Percentiles rank a stretch among this genome's conserved stretches.
Conservation (phyloP, 805 yeast genomes). For the Diddensiella santjacobensis region DNA sequence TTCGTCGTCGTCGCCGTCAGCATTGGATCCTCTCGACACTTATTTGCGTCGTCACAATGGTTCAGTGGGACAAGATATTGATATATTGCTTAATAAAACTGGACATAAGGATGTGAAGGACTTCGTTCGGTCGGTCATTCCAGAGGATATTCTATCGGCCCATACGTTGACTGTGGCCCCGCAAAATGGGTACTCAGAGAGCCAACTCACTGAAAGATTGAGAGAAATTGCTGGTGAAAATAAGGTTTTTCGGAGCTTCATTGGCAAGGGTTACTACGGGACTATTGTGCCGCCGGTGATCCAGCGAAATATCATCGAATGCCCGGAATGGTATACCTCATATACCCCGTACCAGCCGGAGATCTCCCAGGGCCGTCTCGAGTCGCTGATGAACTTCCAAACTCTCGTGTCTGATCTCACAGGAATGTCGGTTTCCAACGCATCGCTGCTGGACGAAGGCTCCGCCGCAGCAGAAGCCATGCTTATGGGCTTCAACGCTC, state of each 20-base stretch:
- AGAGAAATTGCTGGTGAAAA: constrained; percentile 70
- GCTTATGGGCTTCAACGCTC: constrained; percentile 69
- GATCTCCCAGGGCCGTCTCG: constrained; percentile 93
- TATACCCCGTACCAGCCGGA: constrained; percentile 99
- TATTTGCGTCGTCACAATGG: constrained; percentile 92
- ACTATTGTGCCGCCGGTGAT: constrained; percentile 88
- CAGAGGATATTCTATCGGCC: constrained; percentile 65
- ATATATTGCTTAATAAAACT: constrained; percentile 59
- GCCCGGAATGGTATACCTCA: constrained; percentile 98
- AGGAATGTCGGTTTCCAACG: constrained; percentile 91
- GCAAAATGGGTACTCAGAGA: constrained; percentile 69
- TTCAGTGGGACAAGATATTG: constrained; percentile 61
- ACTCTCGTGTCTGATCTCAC: constrained; percentile 89
- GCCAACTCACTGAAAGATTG: constrained; percentile 69
- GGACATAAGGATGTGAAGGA: constrained; percentile 65
- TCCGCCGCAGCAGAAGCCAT: constrained; percentile 98
- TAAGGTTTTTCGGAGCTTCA: constrained; percentile 65
- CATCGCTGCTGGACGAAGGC: constrained; percentile 89
- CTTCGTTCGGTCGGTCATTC: constrained; percentile 71
- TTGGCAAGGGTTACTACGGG: constrained; percentile 94
- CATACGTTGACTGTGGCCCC: constrained; percentile 69
- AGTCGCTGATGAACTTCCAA: constrained; percentile 85
- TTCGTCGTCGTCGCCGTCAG: constrained; percentile 7
- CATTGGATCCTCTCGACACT: constrained; percentile 56
- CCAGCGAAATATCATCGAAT: constrained; percentile 85